phyloP scores from a whole-genome alignment of 2,329 filamentous ascomycete genomes.

The Cordyceps fumosorosea region DNA sequence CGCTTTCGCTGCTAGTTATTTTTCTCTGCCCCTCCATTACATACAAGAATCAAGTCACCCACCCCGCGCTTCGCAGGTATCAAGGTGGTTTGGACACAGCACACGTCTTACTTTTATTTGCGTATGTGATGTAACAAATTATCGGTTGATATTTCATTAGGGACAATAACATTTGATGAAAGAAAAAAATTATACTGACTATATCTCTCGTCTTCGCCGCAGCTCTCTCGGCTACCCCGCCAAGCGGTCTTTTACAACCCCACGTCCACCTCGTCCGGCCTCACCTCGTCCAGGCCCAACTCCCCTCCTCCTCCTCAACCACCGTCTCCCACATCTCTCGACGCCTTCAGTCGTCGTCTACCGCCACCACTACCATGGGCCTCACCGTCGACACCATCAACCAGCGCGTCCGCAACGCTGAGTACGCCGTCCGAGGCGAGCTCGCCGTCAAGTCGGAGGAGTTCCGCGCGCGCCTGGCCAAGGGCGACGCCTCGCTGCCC shows the following conservation, averaged over 20 bases:
- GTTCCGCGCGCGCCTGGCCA: constrained; percentile 68
- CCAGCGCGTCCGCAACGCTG: constrained; percentile 74
- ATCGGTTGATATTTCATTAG: not conserved
- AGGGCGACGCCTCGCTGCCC: constrained; percentile 57
- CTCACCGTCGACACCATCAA: constrained; percentile 88
- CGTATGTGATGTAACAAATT: not conserved
- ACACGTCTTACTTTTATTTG: not conserved
- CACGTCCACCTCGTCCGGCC: constrained; percentile 2
- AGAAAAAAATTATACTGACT: not conserved
- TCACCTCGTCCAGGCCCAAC: not conserved
- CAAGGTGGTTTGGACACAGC: not conserved
- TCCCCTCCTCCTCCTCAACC: not conserved
- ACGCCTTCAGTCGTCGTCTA: constrained; percentile 15
- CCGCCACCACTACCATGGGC: constrained; percentile 26
- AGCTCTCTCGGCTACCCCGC: constrained; percentile 7
- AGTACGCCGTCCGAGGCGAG: constrained; percentile 96
- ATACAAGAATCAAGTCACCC: not conserved
- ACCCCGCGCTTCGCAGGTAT: not conserved
- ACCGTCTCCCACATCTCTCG: not conserved
- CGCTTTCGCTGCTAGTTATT: not conserved
- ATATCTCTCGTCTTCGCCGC: not conserved
- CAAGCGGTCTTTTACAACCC: constrained; percentile 10
- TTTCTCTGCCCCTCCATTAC: constrained; percentile 10
- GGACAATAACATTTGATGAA: not conserved
- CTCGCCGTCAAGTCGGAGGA: constrained; percentile 89